phyloP scores from a whole-genome alignment of 129 eudicot genomes.

The Chrysanthemum seticuspe region DNA sequence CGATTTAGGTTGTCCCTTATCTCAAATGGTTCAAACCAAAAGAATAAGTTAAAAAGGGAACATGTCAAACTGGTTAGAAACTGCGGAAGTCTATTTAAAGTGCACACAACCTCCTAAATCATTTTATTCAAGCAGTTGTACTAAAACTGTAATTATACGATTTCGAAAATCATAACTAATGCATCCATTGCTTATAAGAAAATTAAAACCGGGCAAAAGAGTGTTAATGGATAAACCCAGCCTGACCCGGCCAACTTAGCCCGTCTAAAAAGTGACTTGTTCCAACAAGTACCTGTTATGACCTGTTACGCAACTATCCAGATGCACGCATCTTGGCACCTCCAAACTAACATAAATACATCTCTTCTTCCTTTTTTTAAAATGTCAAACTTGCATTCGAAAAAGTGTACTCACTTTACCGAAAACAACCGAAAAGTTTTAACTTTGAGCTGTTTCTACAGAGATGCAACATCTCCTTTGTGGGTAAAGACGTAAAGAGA shows the following conservation, averaged over 20 bases:
- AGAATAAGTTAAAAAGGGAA: not conserved
- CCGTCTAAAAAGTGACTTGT: not conserved
- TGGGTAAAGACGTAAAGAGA: not conserved
- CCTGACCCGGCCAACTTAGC: not conserved
- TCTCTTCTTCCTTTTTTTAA: not conserved
- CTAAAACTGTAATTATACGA: too few relatives aligned
- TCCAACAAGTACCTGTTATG: slow-evolving; percentile 1
- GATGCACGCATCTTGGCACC: slow-evolving; percentile 7
- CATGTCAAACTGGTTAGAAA: not conserved
- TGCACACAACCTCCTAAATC: too few relatives aligned
- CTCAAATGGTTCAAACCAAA: not conserved
- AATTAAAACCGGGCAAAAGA: too few relatives aligned
- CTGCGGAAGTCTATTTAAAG: too few relatives aligned
- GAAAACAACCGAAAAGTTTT: not conserved
- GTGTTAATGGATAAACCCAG: too few relatives aligned
- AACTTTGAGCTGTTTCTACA: slow-evolving; percentile 1
- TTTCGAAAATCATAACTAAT: too few relatives aligned
- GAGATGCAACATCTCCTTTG: slow-evolving; percentile 10
- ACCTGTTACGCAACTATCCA: slow-evolving; percentile 7
- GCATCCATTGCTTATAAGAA: too few relatives aligned
- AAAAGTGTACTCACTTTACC: not conserved
- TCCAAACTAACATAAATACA: not conserved
- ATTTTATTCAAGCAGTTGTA: too few relatives aligned
- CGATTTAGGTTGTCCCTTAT: not conserved
- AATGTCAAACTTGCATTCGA: not conserved